Evolutionary conservation across 1,139 yeast genomes (phyloP), one percentile per base, ranked within the genome.

Genomic region (Nakaseomyces nivariensis): DNA sequence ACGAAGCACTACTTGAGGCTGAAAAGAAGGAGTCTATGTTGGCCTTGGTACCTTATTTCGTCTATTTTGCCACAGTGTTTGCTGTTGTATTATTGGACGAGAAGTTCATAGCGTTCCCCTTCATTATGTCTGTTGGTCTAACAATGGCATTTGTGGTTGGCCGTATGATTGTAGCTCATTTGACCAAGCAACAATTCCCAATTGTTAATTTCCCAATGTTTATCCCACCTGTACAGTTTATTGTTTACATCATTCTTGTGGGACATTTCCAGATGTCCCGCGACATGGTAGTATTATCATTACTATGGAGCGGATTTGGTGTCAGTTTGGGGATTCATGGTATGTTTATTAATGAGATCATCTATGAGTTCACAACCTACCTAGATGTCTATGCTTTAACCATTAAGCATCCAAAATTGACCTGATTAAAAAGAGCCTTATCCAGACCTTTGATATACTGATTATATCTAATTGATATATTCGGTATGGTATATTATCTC

Each of bases 111-210:
- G 73, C 77, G 34, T 69, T 85, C 52, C 85, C 95, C 8, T 74
- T 83, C 57, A 70, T 82, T 32, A 63, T 86, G 37, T 76, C 87
- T 1, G 77, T 84, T 56, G 96, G 96, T 4, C 74, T 84, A 37
- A 75, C 86, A 1, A 71, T 85, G 60, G 96, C 97, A 0, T 84
- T 87, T 60, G 74, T 80, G 1, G 97, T 90, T 24, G 97, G 97
- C 4, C 78, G 95, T 63, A 87, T 90, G 58, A 90, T 90, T 61
- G 74, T 86, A 52, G 94, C 89, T 3, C 97, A 90, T 67, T 79
- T 90, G 60, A 88, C 97, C 0, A 69, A 77, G 51, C 95, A 87
- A 63, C 61, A 69, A 3, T 90, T 85, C 73, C 97, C 97, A 47
- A 70, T 73, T 65, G 58, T 76, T 53, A 86, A 87, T 54, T 76